phyloP scores from a whole-genome alignment of 805 yeast genomes.

The Candida parachauliodes region DNA sequence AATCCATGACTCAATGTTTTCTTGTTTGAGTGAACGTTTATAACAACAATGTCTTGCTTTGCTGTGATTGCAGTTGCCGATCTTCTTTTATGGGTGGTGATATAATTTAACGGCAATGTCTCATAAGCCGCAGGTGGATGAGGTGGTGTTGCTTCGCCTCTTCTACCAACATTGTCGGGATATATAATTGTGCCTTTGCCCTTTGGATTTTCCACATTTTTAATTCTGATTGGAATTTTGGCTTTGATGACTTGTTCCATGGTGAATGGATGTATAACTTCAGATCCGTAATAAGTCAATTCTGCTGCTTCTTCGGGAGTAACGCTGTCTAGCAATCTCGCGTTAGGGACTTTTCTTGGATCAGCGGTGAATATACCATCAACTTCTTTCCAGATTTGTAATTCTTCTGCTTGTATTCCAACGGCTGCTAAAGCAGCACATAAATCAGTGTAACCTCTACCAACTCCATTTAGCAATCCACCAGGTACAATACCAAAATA shows the following conservation, averaged over 20 bases:
- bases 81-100: slow-evolving; percentile 46
- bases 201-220: slow-evolving; percentile 90
- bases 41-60: slow-evolving; percentile 84
- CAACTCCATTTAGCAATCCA: slow-evolving; percentile 87
- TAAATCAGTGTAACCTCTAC: slow-evolving; percentile 95
- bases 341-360: slow-evolving; percentile 90
- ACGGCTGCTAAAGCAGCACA: slow-evolving; percentile 97
- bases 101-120: slow-evolving; percentile 33
- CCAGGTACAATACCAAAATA: slow-evolving; percentile 96
- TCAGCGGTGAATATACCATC: slow-evolving; percentile 99
- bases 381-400: slow-evolving; percentile 98
- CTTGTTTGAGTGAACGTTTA: slow-evolving; percentile 91
- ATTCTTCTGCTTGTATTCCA: slow-evolving; percentile 85
- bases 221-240: slow-evolving; percentile 92
- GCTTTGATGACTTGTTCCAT: slow-evolving; percentile 99
- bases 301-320: slow-evolving; percentile 99
- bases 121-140: slow-evolving; percentile 85
- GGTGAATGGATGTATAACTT: slow-evolving; percentile 97
- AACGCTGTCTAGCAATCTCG: slow-evolving; percentile 78
- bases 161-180: slow-evolving; percentile 82
- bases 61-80: slow-evolving; percentile 96
- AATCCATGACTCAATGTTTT: slow-evolving; percentile 93
- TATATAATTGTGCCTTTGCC: slow-evolving; percentile 93
- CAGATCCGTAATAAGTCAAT: slow-evolving; percentile 94
- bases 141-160: slow-evolving; percentile 89